Conservation (phyloP, 148 eudicot species). For the Vaccinium myrtillus region DNA sequence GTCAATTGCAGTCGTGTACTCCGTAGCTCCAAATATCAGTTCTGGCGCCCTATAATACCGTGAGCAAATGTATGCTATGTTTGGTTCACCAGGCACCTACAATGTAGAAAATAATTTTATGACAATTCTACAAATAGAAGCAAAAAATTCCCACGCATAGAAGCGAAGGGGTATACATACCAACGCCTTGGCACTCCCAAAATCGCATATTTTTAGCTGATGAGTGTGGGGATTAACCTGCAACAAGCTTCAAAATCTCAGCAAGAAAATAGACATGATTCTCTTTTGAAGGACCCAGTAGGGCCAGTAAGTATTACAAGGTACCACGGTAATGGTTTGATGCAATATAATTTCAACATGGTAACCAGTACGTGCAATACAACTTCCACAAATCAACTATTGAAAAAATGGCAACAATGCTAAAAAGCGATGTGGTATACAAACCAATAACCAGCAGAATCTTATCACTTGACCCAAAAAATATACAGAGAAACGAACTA, state of each 20-base stretch:
- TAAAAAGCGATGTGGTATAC: neutral
- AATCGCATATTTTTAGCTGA: constrained; percentile 87
- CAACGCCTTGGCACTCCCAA: constrained; percentile 97
- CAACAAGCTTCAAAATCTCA: constrained; percentile 12
- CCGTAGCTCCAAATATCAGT: constrained; percentile 89
- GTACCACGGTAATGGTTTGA: neutral
- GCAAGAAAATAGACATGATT: neutral
- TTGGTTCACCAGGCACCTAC: constrained; percentile 89
- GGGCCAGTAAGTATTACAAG: neutral
- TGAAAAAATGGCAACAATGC: neutral
- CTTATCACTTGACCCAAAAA: neutral
- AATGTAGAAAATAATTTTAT: constrained; percentile 18
- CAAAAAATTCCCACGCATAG: neutral
- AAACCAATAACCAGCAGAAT: neutral
- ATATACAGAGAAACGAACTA: neutral
- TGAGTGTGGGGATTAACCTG: constrained; percentile 93
- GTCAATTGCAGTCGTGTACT: constrained; percentile 87
- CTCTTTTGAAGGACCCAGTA: neutral
- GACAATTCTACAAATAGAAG: neutral
- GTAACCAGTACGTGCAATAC: neutral
- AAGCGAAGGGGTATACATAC: constrained; percentile 34
- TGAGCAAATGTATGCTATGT: constrained; percentile 86
- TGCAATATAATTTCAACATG: neutral
- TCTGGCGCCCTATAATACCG: constrained; percentile 92
- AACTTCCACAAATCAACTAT: neutral